A percentile compares a stretch with the other conserved stretches of the same genome.
These are phyloP conservation scores for Echites panduratus DNA, from an alignment of 257 asterid genomes.

Conservation along the genomic window DNA sequence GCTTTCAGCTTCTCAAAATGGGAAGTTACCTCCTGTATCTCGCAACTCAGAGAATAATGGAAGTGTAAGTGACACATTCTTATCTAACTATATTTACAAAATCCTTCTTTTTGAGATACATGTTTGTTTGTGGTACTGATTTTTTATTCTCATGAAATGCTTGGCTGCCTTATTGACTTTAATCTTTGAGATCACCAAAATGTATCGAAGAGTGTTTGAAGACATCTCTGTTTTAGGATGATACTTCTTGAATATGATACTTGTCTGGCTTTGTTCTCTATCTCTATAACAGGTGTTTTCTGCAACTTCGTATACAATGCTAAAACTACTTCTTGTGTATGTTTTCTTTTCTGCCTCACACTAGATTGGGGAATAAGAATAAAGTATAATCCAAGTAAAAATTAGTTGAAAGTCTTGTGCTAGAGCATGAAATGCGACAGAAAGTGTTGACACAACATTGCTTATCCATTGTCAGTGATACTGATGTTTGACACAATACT, in stretches of 20 bases:
- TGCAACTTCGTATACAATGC: neutral
- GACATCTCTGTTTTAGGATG: neutral
- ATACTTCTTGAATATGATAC: neutral
- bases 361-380: neutral
- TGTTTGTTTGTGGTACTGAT: neutral
- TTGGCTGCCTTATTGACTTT: neutral
- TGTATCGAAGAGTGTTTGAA: neutral
- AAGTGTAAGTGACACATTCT: slow-evolving; percentile 48
- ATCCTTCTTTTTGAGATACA: neutral
- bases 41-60: slow-evolving; percentile 73
- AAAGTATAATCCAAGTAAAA: neutral
- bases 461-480: neutral
- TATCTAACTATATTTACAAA: neutral
- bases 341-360: neutral
- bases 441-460: neutral
- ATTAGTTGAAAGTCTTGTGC: neutral
- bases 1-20: slow-evolving; percentile 27
- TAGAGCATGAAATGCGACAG: neutral
- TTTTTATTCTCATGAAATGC: neutral
- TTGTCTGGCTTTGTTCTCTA: neutral
- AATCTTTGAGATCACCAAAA: neutral
- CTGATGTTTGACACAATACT: neutral
- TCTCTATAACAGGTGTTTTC: neutral
- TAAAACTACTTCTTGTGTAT: neutral
- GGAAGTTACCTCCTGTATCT: slow-evolving; percentile 65